Evolutionary conservation across 108 stramenopile species (phyloP), one percentile per base, ranked within the genome.

Genomic region (Aurantiochytrium sp.): DNA sequence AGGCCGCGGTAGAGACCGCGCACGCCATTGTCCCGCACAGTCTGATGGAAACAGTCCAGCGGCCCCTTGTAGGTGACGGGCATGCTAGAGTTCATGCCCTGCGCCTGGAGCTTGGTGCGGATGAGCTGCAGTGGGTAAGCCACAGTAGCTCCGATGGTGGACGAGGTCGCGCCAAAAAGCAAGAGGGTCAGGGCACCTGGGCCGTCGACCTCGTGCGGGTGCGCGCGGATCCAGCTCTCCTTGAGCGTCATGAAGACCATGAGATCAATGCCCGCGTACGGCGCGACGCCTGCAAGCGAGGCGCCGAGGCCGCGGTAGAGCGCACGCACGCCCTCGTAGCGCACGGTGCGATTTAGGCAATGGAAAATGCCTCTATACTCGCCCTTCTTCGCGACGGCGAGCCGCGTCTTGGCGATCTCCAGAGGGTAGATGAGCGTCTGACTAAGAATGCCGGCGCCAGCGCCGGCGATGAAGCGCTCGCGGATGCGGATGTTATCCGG

Each of bases 41-140:
- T 90, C 81, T 89, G 8, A 31, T 86, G 54, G 53, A 92, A 90
- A 89, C 91, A 92, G 91, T 92, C 90, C 34, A 68, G 24, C 4
- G 69, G 59, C 4, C 91, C 90, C 4, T 59, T 88, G 54, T 91
- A 91, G 34, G 55, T 36, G 24, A 91, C 68, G 34, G 89, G 87
- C 24, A 86, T 59, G 4, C 87, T 69, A 45, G 39, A 37, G 85
- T 89, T 91, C 54, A 88, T 86, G 31, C 90, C 91, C 89, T 92
- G 91, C 34, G 91, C 91, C 89, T 92, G 91, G n/a, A 92, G 87
- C 65, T 90, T 91, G 36, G 91, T 92, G 36, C 91, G 90, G 0
- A 91, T 50, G 39, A 92, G 91, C 90, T 92, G 91, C 85, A 92
- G 59, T 2, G 91, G 91, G 81, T 91, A 92, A 6, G 91, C 89